phyloP scores from a whole-genome alignment of 1,139 yeast genomes.

The Starmera stellimalicola region DNA sequence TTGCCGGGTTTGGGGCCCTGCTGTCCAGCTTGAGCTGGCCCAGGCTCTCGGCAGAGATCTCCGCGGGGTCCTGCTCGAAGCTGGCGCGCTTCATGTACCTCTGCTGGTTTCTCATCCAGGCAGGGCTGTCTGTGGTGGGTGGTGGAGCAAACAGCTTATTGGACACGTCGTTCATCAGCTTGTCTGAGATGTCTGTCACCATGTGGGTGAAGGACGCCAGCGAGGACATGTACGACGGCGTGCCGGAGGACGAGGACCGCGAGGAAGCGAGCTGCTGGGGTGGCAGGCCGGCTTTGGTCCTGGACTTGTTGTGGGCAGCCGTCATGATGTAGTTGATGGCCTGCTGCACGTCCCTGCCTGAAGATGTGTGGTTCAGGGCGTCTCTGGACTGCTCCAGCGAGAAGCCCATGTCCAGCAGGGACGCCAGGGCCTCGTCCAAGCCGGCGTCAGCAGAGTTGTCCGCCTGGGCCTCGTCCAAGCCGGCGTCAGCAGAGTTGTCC shows the following conservation, averaged over 20 bases:
- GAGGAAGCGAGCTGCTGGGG: slow-evolving; percentile 3
- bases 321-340: slow-evolving; percentile 66
- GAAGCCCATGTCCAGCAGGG: slow-evolving; percentile 75
- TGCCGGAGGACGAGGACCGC: neutral
- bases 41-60: slow-evolving; percentile 10
- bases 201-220: slow-evolving; percentile 12
- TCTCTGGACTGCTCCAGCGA: slow-evolving; percentile 47
- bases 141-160: slow-evolving; percentile 56
- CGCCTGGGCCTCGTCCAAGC: too few species aligned
- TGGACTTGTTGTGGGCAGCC: slow-evolving; percentile 36
- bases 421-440: slow-evolving; percentile 62
- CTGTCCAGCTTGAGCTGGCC: slow-evolving; percentile 4
- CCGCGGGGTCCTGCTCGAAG: slow-evolving; percentile 17
- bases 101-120: slow-evolving; percentile 67
- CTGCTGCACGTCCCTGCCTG: slow-evolving; percentile 52
- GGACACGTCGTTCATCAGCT: slow-evolving; percentile 52
- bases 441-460: too few species aligned
- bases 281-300: slow-evolving; percentile 13
- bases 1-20: neutral
- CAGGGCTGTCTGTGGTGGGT: slow-evolving; percentile 50
- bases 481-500: too few species aligned
- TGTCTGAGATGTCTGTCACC: slow-evolving; percentile 20
- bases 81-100: slow-evolving; percentile 25
- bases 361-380: slow-evolving; percentile 44
- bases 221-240: neutral